Evolutionary conservation across 306 rosid species (phyloP), one percentile per base, ranked within the genome.

Genomic region (Rubus parviflorus): DNA sequence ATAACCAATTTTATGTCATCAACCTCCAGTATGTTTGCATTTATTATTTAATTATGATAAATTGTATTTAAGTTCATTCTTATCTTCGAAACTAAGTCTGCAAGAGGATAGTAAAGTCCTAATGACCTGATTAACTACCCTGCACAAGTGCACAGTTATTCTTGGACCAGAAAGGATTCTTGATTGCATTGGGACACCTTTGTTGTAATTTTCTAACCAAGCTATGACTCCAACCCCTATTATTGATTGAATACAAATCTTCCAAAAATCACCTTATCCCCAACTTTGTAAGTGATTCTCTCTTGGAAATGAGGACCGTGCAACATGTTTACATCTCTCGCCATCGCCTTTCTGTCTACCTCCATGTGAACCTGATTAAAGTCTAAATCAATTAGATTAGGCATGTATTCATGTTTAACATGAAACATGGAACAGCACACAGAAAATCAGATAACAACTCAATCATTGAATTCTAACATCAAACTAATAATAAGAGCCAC

Each of bases 351-450:
- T 84, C 94, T 88, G 69, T 92, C 97, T 68, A 87, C 89, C 77
- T 95, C 99, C 93, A 95, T 95, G 86, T 95, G 97, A 80, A 95
- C 99, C 99, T 95, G 86, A 82, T 56, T 51, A 65, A 57, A 81
- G 74, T 78, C 74, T 43, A 54, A n/a, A 66, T 13, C 56, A 75
- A 75, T 68, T 13, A 71, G 64, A 73, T 84, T 67, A 85, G 73
- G 66, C 82, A 75, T 63, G 73, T 75, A 22, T 68, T 74, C 72
- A 78, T 63, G 54, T 71, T 53, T 53, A 48, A 61, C 19, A 64
- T 57, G 79, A 74, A 68, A 48, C 41, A 75, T 52, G 37, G 40
- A 23, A 79, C 74, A 48, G 47, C 53, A 56, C 3, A 68, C 20
- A 12, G 45, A 52, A 79, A 74, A 67, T 13, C 63, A 62, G 61